A percentile compares a stretch with the other conserved stretches of the same genome.
Conservation (phyloP, 2,329 filamentous ascomycete species). For the Aotearoamyces nothofagi region DNA sequence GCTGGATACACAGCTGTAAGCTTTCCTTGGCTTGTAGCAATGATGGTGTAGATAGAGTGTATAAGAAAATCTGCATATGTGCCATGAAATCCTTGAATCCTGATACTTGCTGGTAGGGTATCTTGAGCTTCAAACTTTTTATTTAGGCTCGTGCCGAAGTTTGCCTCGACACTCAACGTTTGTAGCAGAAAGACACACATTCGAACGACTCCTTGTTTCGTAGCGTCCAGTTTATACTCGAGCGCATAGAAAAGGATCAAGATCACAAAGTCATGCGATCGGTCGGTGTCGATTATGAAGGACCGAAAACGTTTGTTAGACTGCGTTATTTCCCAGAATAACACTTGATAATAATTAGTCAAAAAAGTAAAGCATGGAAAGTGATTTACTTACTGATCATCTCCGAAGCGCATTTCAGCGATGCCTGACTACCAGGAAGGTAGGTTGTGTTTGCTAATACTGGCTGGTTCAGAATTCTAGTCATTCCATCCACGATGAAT, state of each 20-base stretch:
- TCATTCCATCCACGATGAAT: constrained; percentile 92
- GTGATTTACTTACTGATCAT: too few species aligned
- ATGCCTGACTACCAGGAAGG: constrained; percentile 67
- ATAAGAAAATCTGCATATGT: constrained; percentile 91
- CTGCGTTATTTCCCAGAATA: constrained; percentile 95
- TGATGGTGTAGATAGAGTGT: constrained; percentile 82
- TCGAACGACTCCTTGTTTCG: constrained; percentile 81
- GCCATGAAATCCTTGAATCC: constrained; percentile 71
- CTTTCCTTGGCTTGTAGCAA: constrained; percentile 81
- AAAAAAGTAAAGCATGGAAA: constrained; percentile 14
- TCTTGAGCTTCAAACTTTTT: constrained; percentile 81
- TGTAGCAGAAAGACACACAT: constrained; percentile 98
- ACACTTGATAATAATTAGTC: too few species aligned
- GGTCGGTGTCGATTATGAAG: constrained; percentile 91
- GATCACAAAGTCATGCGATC: constrained; percentile 84
- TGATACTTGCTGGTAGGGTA: constrained; percentile 66
- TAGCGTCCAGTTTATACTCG: constrained; percentile 70
- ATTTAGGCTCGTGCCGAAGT: constrained; percentile 82
- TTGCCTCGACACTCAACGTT: constrained; percentile 82
- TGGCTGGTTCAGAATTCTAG: constrained; percentile 79
- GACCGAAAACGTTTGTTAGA: constrained; percentile 95
- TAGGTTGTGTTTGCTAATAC: constrained; percentile 82
- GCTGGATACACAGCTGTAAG: constrained; percentile 87
- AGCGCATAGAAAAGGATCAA: constrained; percentile 85
- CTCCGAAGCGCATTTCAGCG: constrained; percentile 79